These are phyloP conservation scores for Eragrostis curvula DNA, from an alignment of 176 grass and related monocot species.

Conservation along the genomic window DNA sequence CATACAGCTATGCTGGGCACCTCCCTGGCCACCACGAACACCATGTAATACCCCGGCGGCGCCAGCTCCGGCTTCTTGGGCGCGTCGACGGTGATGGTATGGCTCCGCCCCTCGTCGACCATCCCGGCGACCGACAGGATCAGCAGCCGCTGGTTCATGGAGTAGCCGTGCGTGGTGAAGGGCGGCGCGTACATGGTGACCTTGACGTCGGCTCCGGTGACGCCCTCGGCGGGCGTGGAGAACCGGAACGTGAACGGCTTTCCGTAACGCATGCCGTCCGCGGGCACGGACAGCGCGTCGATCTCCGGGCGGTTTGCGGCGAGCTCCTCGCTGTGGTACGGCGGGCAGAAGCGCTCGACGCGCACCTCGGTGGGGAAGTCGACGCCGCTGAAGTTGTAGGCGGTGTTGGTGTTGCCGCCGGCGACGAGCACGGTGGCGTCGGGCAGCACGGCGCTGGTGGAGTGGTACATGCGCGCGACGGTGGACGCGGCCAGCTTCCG, in stretches of 20 bases:
- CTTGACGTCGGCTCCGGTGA: conserved; percentile 47
- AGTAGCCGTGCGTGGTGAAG: conserved; percentile 82
- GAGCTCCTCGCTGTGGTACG: conserved; percentile 55
- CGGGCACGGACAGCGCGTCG: conserved; percentile 26
- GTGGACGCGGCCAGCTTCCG: conserved; percentile 43
- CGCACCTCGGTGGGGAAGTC: conserved; percentile 84
- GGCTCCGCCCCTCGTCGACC: not conserved
- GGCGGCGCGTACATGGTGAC: conserved; percentile 87
- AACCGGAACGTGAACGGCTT: conserved; percentile 54
- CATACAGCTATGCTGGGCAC: conserved; percentile 65
- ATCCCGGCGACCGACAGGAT: conserved; percentile 55
- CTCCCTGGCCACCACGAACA: conserved; percentile 59
- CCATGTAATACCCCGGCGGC: conserved; percentile 73
- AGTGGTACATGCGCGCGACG: conserved; percentile 87
- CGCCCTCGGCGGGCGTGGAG: not conserved
- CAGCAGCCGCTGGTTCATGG: conserved; percentile 89
- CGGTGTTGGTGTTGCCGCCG: conserved; percentile 80
- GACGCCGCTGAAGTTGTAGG: conserved; percentile 69
- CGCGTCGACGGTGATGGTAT: conserved; percentile 46
- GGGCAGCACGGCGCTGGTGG: conserved; percentile 80
- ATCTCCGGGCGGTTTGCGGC: conserved; percentile 43
- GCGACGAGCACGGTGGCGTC: conserved; percentile 80
- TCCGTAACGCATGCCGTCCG: conserved; percentile 61
- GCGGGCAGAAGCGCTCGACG: conserved; percentile 75
- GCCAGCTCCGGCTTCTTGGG: conserved; percentile 58